A percentile compares a stretch with the other conserved stretches of the same genome.
These are phyloP conservation scores for Collybiopsis confluens DNA, from an alignment of 768 basidiomycete species.

Conservation along the genomic window DNA sequence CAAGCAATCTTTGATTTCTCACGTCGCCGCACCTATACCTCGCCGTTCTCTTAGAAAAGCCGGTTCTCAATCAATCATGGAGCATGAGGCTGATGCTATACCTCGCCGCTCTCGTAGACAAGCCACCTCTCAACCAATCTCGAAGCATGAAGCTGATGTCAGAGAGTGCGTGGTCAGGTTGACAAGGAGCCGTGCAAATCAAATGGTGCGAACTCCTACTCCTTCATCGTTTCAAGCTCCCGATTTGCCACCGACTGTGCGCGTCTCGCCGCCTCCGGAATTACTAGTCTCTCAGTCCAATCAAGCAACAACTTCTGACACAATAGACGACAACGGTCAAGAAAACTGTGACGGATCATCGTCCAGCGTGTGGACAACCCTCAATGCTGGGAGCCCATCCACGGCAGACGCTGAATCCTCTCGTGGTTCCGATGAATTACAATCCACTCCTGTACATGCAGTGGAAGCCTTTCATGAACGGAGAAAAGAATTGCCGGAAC, in stretches of 20 bases:
- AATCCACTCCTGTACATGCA: background rate
- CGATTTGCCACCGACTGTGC: background rate
- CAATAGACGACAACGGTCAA: background rate
- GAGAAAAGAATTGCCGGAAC: conserved; percentile 8
- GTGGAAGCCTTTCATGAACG: background rate
- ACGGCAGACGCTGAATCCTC: background rate
- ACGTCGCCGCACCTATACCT: conserved; percentile 11
- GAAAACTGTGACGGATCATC: background rate
- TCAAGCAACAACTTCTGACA: background rate
- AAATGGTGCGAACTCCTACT: background rate
- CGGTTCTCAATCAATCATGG: conserved; percentile 7
- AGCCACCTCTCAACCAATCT: conserved; percentile 4
- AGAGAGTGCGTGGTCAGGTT: conserved; percentile 1
- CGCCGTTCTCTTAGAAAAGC: background rate
- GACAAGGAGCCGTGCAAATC: conserved; percentile 1
- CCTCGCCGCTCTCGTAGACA: background rate
- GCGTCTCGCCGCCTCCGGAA: background rate
- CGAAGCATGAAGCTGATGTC: conserved; percentile 5
- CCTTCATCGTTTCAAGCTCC: too few species aligned
- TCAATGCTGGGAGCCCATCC: background rate
- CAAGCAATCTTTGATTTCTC: conserved; percentile 10
- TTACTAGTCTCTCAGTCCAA: background rate
- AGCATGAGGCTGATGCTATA: conserved; percentile 3
- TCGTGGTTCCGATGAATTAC: background rate
- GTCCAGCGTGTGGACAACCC: background rate